Evolutionary conservation across 2,329 filamentous ascomycete species (phyloP), one percentile per base, ranked within the genome.

Genomic region (Colletotrichum spaethianum): DNA sequence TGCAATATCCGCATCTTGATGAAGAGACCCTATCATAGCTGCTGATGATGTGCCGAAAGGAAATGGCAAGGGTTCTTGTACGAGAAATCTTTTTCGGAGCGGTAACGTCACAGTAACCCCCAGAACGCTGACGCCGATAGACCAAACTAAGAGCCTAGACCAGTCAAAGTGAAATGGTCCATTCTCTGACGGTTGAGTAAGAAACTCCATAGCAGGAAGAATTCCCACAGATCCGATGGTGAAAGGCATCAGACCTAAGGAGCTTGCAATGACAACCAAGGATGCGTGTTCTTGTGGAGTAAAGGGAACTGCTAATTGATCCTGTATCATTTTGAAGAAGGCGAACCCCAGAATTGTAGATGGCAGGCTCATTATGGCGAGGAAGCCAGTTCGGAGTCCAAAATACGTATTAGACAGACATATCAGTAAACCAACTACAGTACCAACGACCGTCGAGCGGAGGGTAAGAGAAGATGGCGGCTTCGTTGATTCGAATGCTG

Each of bases 1-100:
- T 20, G 59, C 59, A 50, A 62, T 38, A 9, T 33, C 18, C 6
- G 42, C 20, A n/a, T 62, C 44, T 20, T 18, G 42, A 11, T 50
- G 59, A 12, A 62, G 14, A 26, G 59, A 62, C 31, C 44, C 44
- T 18, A 62, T 50, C 59, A 62, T 62, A 12, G 59, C 59, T 6
- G 44, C 59, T 9, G 59, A 62, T n/a, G 59, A 62, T 26, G 59
- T 62, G 28, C 59, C 59, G 12, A 62, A 62, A 1, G 59, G 59
- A n/a, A 62, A 62, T 4, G 59, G 59, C 11, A 62, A 26, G n/a
- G 44, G 59, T 36, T 62, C 59, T 38, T 62, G 59, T 7, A 62
- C 31, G 14, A 62, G 42, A 26, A 62, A 62, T 7, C 28, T 18
- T 26, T 14, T 62, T 14, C 59, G 26, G 4, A 62, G 42, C 23